phyloP scores from a whole-genome alignment of 2,329 filamentous ascomycete genomes.

The Neurospora crassa region DNA sequence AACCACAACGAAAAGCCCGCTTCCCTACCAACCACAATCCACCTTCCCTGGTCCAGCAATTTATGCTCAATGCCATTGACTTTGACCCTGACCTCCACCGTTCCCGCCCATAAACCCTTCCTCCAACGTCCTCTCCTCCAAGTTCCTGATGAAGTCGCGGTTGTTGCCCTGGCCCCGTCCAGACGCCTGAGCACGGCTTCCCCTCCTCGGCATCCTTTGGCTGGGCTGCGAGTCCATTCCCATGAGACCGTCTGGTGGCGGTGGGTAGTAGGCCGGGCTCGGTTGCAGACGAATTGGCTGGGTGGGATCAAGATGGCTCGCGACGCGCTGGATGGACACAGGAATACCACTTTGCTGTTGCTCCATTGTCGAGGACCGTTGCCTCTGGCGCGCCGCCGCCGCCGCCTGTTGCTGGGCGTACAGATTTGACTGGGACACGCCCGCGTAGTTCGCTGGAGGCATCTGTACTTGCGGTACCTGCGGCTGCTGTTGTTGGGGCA shows the following conservation, averaged over 20 bases:
- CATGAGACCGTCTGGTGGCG: slow-evolving; percentile 72
- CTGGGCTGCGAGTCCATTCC: slow-evolving; percentile 50
- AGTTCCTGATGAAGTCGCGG: slow-evolving; percentile 84
- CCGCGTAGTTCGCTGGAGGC: slow-evolving; percentile 51
- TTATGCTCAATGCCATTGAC: slow-evolving; percentile 45
- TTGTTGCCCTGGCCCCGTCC: slow-evolving; percentile 43
- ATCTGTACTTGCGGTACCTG: slow-evolving; percentile 49
- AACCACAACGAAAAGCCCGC: background rate
- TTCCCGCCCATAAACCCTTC: slow-evolving; percentile 66
- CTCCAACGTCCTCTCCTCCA: slow-evolving; percentile 90
- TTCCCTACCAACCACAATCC: background rate
- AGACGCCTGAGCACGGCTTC: slow-evolving; percentile 59
- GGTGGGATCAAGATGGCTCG: slow-evolving; percentile 89
- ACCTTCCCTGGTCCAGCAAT: background rate
- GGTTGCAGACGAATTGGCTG: slow-evolving; percentile 90
- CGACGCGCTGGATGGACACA: slow-evolving; percentile 84
- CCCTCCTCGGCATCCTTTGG: slow-evolving; percentile 53
- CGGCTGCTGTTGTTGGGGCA: slow-evolving; percentile 38
- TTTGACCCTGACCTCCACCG: slow-evolving; percentile 33
- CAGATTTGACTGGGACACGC: slow-evolving; percentile 42
- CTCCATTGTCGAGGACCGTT: slow-evolving; percentile 93
- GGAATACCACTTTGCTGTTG: slow-evolving; percentile 90
- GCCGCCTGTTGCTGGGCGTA: slow-evolving; percentile 56
- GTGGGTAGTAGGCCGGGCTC: slow-evolving; percentile 94
- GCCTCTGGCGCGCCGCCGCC: slow-evolving; percentile 48